Conservation (phyloP, 768 basidiomycete species). For the Chalciporus piperatus region DNA sequence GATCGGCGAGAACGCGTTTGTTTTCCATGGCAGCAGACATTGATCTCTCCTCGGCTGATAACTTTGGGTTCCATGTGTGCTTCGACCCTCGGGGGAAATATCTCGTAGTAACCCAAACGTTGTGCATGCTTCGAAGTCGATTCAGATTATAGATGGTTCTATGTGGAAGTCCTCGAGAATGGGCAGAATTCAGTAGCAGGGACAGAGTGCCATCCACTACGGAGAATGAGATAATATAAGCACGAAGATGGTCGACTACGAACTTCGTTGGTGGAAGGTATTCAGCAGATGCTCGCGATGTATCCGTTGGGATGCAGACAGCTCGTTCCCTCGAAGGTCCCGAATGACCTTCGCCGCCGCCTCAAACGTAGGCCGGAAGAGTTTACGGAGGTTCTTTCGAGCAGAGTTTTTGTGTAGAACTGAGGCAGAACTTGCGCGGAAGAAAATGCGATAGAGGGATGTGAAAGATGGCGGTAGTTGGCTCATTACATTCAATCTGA, state of each 20-base stretch:
- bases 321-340: conserved; percentile 36
- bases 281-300: conserved; percentile 42
- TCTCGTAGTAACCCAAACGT: conserved; percentile 23
- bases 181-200: conserved; percentile 59
- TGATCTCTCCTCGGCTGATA: conserved; percentile 23
- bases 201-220: conserved; percentile 68
- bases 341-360: conserved; percentile 43
- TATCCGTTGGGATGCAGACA: conserved; percentile 27
- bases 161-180: conserved; percentile 62
- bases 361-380: conserved; percentile 58
- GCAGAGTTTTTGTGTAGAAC: conserved; percentile 51
- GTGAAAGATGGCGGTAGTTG: conserved; percentile 40
- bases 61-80: conserved; percentile 40
- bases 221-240: conserved; percentile 11
- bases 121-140: conserved; percentile 30
- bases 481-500: conserved; percentile 1
- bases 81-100: conserved; percentile 21
- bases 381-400: conserved; percentile 41
- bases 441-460: conserved; percentile 58
- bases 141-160: conserved; percentile 51
- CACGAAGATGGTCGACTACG: conserved; percentile 8
- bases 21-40: conserved; percentile 9
- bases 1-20: conserved; percentile 16
- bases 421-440: conserved; percentile 54
- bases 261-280: conserved; percentile 57